Percentiles rank a stretch among this genome's conserved stretches.
These are phyloP conservation scores for Ilyonectria sp. DNA, from an alignment of 2,329 filamentous ascomycete species.

Conservation along the genomic window DNA sequence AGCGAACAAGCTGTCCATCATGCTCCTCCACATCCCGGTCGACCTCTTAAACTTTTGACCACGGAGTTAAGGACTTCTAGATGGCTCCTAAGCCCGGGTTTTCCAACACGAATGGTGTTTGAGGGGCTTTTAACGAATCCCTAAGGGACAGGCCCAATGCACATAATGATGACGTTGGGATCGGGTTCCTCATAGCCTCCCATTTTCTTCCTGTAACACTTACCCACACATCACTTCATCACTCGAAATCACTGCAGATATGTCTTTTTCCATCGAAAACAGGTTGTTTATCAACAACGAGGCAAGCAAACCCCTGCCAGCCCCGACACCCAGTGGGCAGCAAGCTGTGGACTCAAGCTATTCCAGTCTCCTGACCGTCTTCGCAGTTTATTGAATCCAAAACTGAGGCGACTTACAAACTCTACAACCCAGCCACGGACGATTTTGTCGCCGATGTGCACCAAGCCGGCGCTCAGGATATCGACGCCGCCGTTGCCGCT, in stretches of 20 bases:
- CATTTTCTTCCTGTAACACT: neutral
- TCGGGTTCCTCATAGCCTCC: neutral
- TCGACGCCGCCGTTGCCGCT: neutral
- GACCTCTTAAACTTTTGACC: neutral
- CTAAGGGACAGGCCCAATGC: neutral
- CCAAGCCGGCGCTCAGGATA: neutral
- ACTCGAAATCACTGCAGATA: neutral
- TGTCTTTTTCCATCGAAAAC: neutral
- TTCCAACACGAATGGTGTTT: neutral
- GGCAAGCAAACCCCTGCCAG: neutral
- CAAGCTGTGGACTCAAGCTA: neutral
- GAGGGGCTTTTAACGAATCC: neutral
- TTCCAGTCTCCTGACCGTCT: neutral
- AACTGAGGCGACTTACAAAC: neutral
- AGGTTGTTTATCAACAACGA: slow-evolving; percentile 1
- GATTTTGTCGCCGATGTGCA: neutral
- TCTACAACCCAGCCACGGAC: neutral
- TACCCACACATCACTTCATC: neutral
- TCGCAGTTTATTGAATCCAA: slow-evolving; percentile 3
- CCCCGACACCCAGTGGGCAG: too few species aligned
- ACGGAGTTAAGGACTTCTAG: neutral
- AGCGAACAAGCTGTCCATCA: neutral
- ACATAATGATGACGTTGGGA: neutral
- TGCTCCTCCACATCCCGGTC: neutral
- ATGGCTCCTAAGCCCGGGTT: too few species aligned